phyloP scores from a whole-genome alignment of 2,329 filamentous ascomycete genomes.

The Colletotrichum phormii region DNA sequence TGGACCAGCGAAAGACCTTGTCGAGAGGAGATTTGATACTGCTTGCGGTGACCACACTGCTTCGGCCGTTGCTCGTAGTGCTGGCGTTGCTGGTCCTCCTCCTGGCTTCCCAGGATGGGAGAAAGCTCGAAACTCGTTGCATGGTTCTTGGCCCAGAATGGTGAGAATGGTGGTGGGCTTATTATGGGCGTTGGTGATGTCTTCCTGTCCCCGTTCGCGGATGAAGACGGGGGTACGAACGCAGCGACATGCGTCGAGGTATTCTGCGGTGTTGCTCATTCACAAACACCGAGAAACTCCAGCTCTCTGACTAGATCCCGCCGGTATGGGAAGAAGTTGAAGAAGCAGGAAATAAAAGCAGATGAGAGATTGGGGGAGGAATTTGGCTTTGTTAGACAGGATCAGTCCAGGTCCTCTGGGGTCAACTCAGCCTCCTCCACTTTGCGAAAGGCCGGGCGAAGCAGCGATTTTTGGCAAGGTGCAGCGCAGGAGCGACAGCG shows the following conservation, averaged over 20 bases:
- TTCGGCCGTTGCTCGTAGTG: slow-evolving; percentile 21
- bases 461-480: neutral
- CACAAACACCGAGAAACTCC: slow-evolving; percentile 21
- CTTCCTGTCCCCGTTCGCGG: slow-evolving; percentile 25
- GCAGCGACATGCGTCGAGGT: slow-evolving; percentile 33
- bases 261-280: slow-evolving; percentile 21
- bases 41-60: slow-evolving; percentile 39
- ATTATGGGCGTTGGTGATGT: slow-evolving; percentile 14
- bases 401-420: slow-evolving; percentile 31
- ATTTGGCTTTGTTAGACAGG: slow-evolving; percentile 36
- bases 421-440: slow-evolving; percentile 37
- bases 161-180: neutral
- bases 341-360: slow-evolving; percentile 7
- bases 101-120: slow-evolving; percentile 59
- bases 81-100: slow-evolving; percentile 44
- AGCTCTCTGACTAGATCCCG: slow-evolving; percentile 20
- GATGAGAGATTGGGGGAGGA: slow-evolving; percentile 25
- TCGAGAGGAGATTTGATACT: slow-evolving; percentile 46
- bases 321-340: slow-evolving; percentile 17
- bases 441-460: slow-evolving; percentile 10
- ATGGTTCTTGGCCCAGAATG: slow-evolving; percentile 41
- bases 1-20: slow-evolving; percentile 58
- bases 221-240: slow-evolving; percentile 25
- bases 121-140: slow-evolving; percentile 57
- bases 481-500: slow-evolving; percentile 5